Percentiles rank a stretch among this genome's conserved stretches.
Evolutionary conservation across 2,329 filamentous ascomycete species (phyloP).

Genomic region (Thielaviopsis populi): DNA sequence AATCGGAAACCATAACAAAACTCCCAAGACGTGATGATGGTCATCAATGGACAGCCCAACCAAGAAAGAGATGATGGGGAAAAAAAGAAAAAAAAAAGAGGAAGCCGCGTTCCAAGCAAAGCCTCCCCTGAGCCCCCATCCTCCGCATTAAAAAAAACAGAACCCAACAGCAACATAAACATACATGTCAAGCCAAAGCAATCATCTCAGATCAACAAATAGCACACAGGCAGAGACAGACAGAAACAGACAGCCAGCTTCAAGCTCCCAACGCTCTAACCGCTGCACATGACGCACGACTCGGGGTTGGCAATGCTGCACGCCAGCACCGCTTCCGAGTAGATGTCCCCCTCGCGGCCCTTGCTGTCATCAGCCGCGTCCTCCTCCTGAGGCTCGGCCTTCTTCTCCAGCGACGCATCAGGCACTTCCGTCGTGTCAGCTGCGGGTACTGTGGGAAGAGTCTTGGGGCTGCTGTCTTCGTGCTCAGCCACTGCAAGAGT

Average conservation of each 20-base stretch:
- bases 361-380: conserved; percentile 57
- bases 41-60: not conserved
- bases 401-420: conserved; percentile 36
- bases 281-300: conserved; percentile 92
- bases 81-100: not conserved
- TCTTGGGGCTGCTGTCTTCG: conserved; percentile 62
- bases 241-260: not conserved
- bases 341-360: conserved; percentile 79
- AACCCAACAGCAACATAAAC: not conserved
- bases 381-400: conserved; percentile 49
- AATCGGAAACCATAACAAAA: not conserved
- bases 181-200: not conserved
- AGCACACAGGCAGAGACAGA: not conserved
- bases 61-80: no score
- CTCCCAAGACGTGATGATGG: not conserved
- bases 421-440: conserved; percentile 51
- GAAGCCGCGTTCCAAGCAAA: not conserved
- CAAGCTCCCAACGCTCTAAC: conserved; percentile 35
- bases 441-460: conserved; percentile 56
- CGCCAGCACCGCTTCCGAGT: conserved; percentile 76
- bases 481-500: conserved; percentile 40
- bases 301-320: conserved; percentile 98
- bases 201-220: not conserved
- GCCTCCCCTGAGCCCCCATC: not conserved
- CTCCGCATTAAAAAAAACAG: no score